Evolutionary conservation across 139 green algal species (phyloP), one percentile per base, ranked within the genome.

Genomic region (Coelastrella sp.): DNA sequence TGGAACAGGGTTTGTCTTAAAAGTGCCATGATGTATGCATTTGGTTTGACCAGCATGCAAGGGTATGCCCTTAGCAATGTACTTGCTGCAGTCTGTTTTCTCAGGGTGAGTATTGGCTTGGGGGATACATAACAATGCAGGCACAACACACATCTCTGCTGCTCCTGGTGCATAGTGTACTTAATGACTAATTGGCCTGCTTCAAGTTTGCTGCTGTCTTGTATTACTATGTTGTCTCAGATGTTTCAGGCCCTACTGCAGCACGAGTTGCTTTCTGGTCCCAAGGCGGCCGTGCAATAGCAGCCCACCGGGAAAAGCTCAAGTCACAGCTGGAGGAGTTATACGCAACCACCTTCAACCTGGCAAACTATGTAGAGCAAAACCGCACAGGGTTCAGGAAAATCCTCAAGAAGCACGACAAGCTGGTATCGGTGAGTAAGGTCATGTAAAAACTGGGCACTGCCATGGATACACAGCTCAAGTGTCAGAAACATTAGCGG

Each of bases 351-450:
- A n/a, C 40, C 35, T 71, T 60, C 62, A 87, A 90, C 77, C 87
- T 95, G 32, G 30, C 67, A 23, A 87, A 92, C 38, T 95, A 90
- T 66, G 66, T 92, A 9, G 60, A 90, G n/a, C 72, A 92, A 13
- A 96, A 96, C 88, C 79, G 85, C 40, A 88, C 91, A 32, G 93
- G 93, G 32, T 94, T 96, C 81, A 79, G 93, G n/a, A 94, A 93
- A 85, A 89, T 92, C 51, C 80, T 96, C 51, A 96, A 96, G 85
- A 96, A 96, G 87, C 93, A 96, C 63, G 93, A 96, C 89, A 96
- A 96, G 89, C 85, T 89, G 45, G 66, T 79, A 9, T 84, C 78
- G 78, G 78, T 84, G 41, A 75, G 76, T 25, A 11, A 21, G 15
- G 11, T 57, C 11, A 23, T 9, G 45, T 57, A 13, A 9, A 9